Percentiles rank a stretch among this genome's conserved stretches.
These are phyloP conservation scores for Nymphaea colorata DNA, from an alignment of 164 flowering plant genomes.

Conservation along the genomic window DNA sequence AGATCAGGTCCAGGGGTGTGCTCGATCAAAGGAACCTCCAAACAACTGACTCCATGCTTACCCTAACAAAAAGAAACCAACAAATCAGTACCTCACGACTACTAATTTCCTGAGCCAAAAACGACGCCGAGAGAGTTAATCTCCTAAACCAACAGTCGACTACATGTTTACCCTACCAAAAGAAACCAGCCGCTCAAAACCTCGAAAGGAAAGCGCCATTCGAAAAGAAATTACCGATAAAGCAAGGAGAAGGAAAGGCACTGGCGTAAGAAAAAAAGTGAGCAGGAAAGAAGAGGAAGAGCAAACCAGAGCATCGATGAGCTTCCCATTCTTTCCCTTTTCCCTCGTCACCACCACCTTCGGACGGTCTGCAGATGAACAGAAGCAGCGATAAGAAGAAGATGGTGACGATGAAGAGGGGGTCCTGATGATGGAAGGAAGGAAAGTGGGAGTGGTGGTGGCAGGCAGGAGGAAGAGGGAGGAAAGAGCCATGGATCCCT, in stretches of 20 bases:
- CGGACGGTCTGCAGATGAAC: neutral
- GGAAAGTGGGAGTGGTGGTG: neutral
- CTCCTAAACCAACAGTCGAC: constrained; percentile 24
- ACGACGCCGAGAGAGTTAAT: neutral
- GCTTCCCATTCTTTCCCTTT: constrained; percentile 83
- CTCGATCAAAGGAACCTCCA: constrained; percentile 92
- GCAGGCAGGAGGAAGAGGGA: neutral
- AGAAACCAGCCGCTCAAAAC: neutral
- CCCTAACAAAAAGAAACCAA: constrained; percentile 29
- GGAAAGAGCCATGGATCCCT: neutral
- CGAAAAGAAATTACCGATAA: too few relatives aligned
- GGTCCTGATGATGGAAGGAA: neutral
- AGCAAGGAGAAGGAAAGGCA: too few relatives aligned
- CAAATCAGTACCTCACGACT: neutral
- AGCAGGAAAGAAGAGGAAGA: constrained; percentile 1
- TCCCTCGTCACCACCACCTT: constrained; percentile 89
- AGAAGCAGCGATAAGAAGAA: neutral
- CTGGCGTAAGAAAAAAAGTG: too few relatives aligned
- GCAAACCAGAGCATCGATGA: constrained; percentile 61
- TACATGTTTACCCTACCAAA: constrained; percentile 21
- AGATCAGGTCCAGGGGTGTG: constrained; percentile 73
- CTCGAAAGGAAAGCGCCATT: too few relatives aligned
- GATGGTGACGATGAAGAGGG: neutral
- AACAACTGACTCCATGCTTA: constrained; percentile 48
- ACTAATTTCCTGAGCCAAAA: neutral